Conservation (phyloP, 1,284 basidiomycete genomes). For the Neonothopanus nambi region DNA sequence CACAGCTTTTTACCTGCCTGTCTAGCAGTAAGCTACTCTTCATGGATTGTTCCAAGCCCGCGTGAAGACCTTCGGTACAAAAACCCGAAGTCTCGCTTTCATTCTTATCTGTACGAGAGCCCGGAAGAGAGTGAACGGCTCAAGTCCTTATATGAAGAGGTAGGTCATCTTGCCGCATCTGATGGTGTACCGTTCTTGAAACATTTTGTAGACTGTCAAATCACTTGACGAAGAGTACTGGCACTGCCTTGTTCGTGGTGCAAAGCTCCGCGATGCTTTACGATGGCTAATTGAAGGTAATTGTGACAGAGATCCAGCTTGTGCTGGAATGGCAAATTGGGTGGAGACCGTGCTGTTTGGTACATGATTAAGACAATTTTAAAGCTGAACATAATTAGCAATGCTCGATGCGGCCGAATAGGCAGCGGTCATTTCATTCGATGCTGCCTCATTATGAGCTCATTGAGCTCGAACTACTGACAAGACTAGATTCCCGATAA, state of each 20-base stretch:
- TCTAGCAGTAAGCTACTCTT: neutral
- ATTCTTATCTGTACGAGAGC: neutral
- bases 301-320: constrained; percentile 27
- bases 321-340: constrained; percentile 49
- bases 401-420: too few relatives aligned
- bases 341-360: too few relatives aligned
- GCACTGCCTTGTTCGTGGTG: constrained; percentile 1
- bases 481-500: too few relatives aligned
- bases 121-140: neutral
- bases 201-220: constrained; percentile 6
- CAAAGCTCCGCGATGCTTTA: constrained; percentile 2
- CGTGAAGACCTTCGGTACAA: neutral
- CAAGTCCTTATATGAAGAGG: constrained; percentile 4
- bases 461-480: too few relatives aligned
- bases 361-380: too few relatives aligned
- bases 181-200: neutral
- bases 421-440: too few relatives aligned
- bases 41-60: neutral
- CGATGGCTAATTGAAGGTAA: neutral
- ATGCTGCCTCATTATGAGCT: too few relatives aligned
- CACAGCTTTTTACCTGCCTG: neutral
- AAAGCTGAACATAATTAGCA: too few relatives aligned
- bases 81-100: neutral
- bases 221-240: constrained; percentile 1
- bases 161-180: neutral